A percentile compares a stretch with the other conserved stretches of the same genome.
These are phyloP conservation scores for Lepidium sativum DNA, from an alignment of 345 rosid species.

Conservation along the genomic window DNA sequence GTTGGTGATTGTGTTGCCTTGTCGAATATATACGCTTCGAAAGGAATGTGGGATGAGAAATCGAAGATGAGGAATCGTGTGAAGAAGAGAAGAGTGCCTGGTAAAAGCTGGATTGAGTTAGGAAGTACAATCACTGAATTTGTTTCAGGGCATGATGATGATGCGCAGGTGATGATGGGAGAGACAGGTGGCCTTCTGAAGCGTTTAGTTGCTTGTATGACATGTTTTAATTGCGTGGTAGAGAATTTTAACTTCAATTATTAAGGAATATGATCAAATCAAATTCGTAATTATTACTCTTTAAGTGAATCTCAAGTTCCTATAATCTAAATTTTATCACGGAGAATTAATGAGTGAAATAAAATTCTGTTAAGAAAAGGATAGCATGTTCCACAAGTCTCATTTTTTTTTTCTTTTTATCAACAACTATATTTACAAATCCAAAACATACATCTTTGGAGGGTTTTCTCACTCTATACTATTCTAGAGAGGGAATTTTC, in stretches of 20 bases:
- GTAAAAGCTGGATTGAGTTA: constrained; percentile 35
- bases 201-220: constrained; percentile 7
- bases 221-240: background rate
- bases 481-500: too few species aligned
- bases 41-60: constrained; percentile 37
- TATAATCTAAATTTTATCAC: too few species aligned
- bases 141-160: constrained; percentile 26
- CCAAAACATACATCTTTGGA: too few species aligned
- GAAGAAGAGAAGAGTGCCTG: constrained; percentile 35
- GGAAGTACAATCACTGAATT: constrained; percentile 26
- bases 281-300: background rate
- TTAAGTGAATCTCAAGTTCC: background rate
- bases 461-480: too few species aligned
- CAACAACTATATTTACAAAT: too few species aligned
- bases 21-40: constrained; percentile 35
- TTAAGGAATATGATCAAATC: background rate
- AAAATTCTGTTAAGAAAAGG: too few species aligned
- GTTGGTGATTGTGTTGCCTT: constrained; percentile 27
- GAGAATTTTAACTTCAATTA: background rate
- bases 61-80: constrained; percentile 15
- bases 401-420: too few species aligned
- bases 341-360: too few species aligned
- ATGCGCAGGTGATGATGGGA: background rate
- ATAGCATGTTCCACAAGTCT: too few species aligned
- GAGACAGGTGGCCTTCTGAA: constrained; percentile 21